Base-by-base conservation (phyloP, 805 yeast genomes). In the Ogataea populi-albae region DNA sequence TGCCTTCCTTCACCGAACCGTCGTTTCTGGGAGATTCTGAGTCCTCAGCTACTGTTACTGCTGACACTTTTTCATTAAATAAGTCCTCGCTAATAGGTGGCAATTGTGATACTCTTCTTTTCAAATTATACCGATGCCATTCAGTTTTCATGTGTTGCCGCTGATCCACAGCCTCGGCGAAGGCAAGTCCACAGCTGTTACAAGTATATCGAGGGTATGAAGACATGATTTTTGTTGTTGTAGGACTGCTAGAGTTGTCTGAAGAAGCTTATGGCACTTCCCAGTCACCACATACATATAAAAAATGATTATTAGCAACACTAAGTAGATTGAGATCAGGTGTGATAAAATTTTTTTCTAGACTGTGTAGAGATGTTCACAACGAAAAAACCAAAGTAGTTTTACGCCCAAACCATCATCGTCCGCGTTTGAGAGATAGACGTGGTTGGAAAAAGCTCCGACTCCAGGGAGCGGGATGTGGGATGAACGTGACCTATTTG, bases 71-170 rank as follows among this genome's bases (percentile, higher is more conserved):
- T 4, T 41, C 30, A 32, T 50, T 50, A 38, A 61, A 61, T 5
- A 49, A 35, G 4, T 40, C 39, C 33, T 61, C 64, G 6, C 42
- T 37, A 20, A 88, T 76, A 1, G 95, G 81, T 5, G 89, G 81
- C 39, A 88, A 63, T 20, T 74, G 73, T 1, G 96, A 95, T 21
- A 93, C 96, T 52, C 96, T 75, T 64, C 98, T 78, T 57, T 93
- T 93, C 54, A 93, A 71, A 55, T 93, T 93, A 62, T 93, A 93
- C 45, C 98, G 74, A 57, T 93, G 98, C 98, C 98, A 93, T 38
- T 93, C 98, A 3, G 96, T 81, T 57, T 86, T 87, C 98, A 93
- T 93, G 59, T 93, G 98, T 46, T 73, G 73, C 44, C 98, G 72
- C 64, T 93, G 98, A 40, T 80, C 69, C 44, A 81, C 93, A n/a